A percentile compares a stretch with the other conserved stretches of the same genome.
phyloP scores from a whole-genome alignment of 2,329 filamentous ascomycete genomes.

The Bretziella fagacearum region DNA sequence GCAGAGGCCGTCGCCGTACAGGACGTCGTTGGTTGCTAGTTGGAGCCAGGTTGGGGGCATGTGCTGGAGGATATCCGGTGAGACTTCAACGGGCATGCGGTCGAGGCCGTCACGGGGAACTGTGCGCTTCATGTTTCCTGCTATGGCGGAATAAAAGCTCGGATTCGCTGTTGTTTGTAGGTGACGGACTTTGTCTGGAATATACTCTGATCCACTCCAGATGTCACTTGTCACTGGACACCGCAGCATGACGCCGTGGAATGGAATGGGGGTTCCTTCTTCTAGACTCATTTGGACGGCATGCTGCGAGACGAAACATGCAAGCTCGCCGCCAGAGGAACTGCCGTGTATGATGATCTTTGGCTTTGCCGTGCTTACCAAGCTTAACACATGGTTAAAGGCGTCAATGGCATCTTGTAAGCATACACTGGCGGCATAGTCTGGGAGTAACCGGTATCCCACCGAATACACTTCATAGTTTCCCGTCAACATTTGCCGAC shows the following conservation, averaged over 20 bases:
- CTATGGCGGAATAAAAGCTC: constrained; percentile 23
- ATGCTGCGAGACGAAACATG: constrained; percentile 26
- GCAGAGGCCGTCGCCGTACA: constrained; percentile 35
- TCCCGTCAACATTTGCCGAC: constrained; percentile 23
- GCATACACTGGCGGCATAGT: constrained; percentile 24
- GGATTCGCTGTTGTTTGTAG: constrained; percentile 26
- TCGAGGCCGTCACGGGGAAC: constrained; percentile 26
- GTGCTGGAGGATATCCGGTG: constrained; percentile 18
- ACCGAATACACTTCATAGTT: constrained; percentile 27
- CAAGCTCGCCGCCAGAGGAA: constrained; percentile 33
- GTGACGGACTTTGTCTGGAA: constrained; percentile 23
- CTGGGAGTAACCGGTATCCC: constrained; percentile 30
- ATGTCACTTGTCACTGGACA: constrained; percentile 32
- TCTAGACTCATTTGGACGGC: constrained; percentile 19
- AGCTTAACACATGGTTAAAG: constrained; percentile 18
- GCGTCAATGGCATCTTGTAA: constrained; percentile 27
- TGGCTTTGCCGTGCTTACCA: background rate
- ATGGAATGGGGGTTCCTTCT: background rate
- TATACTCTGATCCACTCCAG: constrained; percentile 22
- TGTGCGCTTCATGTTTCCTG: constrained; percentile 21
- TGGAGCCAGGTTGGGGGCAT: constrained; percentile 32
- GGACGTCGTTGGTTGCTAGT: constrained; percentile 32
- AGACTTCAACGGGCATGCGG: constrained; percentile 27
- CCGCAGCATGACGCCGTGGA: constrained; percentile 27
- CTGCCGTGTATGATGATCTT: constrained; percentile 26